Evolutionary conservation across 1,284 basidiomycete genomes (phyloP).

Genomic region (Ustilago crameri): DNA sequence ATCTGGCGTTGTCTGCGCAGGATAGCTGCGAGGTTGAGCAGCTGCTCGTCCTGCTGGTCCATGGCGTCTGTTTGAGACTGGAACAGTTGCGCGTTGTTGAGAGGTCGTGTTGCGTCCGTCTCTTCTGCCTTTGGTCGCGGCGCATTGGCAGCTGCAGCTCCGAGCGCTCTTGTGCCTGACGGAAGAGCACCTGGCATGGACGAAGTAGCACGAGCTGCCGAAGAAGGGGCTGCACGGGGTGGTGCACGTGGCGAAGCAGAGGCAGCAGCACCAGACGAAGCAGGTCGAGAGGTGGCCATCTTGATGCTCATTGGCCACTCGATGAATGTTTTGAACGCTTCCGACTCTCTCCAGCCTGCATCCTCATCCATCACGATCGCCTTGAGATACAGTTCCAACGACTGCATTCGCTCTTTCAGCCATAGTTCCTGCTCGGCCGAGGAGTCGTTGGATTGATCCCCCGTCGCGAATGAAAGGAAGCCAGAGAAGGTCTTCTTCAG

Average conservation of each 20-base stretch:
- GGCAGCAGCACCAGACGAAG: neutral
- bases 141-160: constrained; percentile 19
- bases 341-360: constrained; percentile 80
- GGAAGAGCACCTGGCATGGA: constrained; percentile 31
- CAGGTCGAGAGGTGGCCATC: constrained; percentile 17
- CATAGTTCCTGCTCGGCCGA: constrained; percentile 68
- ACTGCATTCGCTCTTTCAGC: constrained; percentile 78
- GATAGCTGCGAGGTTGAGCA: constrained; percentile 81
- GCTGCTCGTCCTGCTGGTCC: constrained; percentile 83
- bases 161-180: constrained; percentile 16
- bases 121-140: constrained; percentile 74
- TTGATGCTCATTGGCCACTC: constrained; percentile 74
- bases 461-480: constrained; percentile 30
- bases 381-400: constrained; percentile 85
- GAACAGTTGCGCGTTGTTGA: constrained; percentile 84
- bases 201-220: neutral
- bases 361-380: constrained; percentile 84
- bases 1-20: constrained; percentile 86
- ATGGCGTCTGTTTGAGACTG: constrained; percentile 83
- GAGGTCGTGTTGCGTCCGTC: constrained; percentile 83
- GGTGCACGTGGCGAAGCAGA: constrained; percentile 4
- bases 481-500: constrained; percentile 57
- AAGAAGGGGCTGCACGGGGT: constrained; percentile 1
- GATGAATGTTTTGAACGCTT: constrained; percentile 86
- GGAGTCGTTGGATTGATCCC: constrained; percentile 13